Percentiles rank a stretch among this genome's conserved stretches.
Evolutionary conservation across 371 early-diverging fungal genomes (phyloP).

Genomic region (Mucor lusitanicus): DNA sequence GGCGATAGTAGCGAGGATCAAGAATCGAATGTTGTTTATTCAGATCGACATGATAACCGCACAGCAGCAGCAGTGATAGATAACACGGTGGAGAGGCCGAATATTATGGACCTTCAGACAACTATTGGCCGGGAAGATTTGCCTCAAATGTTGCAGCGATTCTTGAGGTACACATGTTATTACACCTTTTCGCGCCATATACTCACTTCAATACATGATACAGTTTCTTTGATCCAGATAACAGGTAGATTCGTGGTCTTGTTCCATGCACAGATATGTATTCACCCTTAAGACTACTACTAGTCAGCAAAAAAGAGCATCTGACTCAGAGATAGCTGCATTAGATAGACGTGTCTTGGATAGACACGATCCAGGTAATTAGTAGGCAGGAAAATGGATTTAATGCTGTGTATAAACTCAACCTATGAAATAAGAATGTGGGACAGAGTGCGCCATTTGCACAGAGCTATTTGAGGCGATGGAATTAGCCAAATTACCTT

Average conservation of each 20-base stretch:
- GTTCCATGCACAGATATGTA: background rate
- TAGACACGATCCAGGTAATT: background rate
- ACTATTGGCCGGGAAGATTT: background rate
- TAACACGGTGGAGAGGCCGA: background rate
- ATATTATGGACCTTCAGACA: background rate
- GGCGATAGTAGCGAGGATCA: background rate
- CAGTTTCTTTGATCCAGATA: background rate
- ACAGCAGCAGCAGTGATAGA: background rate
- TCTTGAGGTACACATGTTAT: background rate
- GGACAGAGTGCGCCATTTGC: slow-evolving; percentile 8
- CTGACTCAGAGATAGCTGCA: background rate
- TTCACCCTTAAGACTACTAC: too few species aligned
- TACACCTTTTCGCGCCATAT: background rate
- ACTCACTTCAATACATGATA: background rate
- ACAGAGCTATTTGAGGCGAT: slow-evolving; percentile 3
- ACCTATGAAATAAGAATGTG: background rate
- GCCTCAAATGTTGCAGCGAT: background rate
- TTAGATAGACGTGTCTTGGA: background rate
- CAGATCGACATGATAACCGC: background rate
- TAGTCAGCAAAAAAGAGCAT: background rate
- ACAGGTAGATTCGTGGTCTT: background rate
- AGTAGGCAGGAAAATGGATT: too few species aligned
- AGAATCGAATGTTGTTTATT: background rate
- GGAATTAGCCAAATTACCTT: slow-evolving; percentile 6
- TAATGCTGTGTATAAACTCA: background rate